Evolutionary conservation across 305 asterid species (phyloP).

Genomic region (Fraxinus albicans): DNA sequence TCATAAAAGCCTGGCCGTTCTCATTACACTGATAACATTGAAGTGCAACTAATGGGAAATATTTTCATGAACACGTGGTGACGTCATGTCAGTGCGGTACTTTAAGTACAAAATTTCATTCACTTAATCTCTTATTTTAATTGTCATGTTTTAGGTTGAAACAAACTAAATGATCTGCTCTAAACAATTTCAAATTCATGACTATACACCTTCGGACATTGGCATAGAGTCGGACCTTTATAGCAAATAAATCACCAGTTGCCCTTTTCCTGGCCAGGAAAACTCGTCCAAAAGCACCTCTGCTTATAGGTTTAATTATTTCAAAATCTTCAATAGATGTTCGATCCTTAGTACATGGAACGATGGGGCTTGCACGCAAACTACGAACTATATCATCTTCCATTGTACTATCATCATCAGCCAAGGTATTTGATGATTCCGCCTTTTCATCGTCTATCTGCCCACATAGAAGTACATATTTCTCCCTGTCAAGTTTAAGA

Average conservation of each 20-base stretch:
- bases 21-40: not conserved
- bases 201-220: constrained; percentile 14
- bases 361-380: constrained; percentile 86
- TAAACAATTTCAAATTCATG: not conserved
- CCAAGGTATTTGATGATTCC: constrained; percentile 39
- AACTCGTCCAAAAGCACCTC: constrained; percentile 99
- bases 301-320: constrained; percentile 97
- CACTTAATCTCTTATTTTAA: not conserved
- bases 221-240: constrained; percentile 65
- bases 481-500: constrained; percentile 71
- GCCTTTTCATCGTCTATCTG: constrained; percentile 86
- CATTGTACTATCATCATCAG: constrained; percentile 66
- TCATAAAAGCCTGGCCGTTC: not conserved
- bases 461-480: constrained; percentile 82
- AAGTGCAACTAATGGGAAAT: not conserved
- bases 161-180: not conserved
- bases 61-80: not conserved
- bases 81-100: not conserved
- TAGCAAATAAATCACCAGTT: constrained; percentile 97
- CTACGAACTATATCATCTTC: constrained; percentile 85
- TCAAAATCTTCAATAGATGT: constrained; percentile 98
- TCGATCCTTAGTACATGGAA: constrained; percentile 76
- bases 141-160: not conserved
- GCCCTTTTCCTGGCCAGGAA: constrained; percentile 93
- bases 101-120: not conserved